phyloP scores from a whole-genome alignment of 192 early-diverging fungal genomes.

The Podila epicladia region DNA sequence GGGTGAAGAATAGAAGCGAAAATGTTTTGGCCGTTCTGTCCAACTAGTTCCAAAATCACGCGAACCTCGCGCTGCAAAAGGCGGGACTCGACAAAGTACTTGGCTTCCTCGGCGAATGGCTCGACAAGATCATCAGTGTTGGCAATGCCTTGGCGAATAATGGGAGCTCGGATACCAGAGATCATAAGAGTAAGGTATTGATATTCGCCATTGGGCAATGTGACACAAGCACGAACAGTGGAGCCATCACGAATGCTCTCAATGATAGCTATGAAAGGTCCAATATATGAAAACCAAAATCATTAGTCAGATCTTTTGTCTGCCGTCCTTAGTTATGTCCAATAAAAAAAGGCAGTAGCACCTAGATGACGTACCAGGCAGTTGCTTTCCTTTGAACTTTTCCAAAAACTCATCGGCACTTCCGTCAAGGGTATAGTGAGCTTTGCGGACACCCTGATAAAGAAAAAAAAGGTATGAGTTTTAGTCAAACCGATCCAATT shows the following conservation, averaged over 20 bases:
- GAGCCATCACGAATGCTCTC: constrained; percentile 97
- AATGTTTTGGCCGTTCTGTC: constrained; percentile 74
- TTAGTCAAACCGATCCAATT: not conserved
- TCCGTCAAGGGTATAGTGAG: constrained; percentile 65
- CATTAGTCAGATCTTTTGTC: too few relatives aligned
- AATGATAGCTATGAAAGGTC: constrained; percentile 71
- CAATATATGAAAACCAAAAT: too few relatives aligned
- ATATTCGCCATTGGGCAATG: constrained; percentile 65
- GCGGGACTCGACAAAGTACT: constrained; percentile 90
- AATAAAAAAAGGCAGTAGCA: not conserved
- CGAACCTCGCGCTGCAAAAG: constrained; percentile 92
- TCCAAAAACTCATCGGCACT: constrained; percentile 81
- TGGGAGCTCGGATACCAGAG: constrained; percentile 89
- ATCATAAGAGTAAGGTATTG: constrained; percentile 82
- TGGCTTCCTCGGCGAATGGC: constrained; percentile 94
- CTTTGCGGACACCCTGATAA: constrained; percentile 55
- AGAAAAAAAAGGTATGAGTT: not conserved
- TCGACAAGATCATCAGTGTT: constrained; percentile 79
- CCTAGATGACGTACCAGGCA: constrained; percentile 66
- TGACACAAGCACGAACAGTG: constrained; percentile 79
- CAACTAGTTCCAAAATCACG: constrained; percentile 82
- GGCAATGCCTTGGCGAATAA: constrained; percentile 78
- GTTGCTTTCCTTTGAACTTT: constrained; percentile 79
- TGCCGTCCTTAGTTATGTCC: too few relatives aligned
- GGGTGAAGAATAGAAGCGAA: constrained; percentile 83